phyloP scores from a whole-genome alignment of 176 grass and related monocot genomes.

The Oryza rufipogon region DNA sequence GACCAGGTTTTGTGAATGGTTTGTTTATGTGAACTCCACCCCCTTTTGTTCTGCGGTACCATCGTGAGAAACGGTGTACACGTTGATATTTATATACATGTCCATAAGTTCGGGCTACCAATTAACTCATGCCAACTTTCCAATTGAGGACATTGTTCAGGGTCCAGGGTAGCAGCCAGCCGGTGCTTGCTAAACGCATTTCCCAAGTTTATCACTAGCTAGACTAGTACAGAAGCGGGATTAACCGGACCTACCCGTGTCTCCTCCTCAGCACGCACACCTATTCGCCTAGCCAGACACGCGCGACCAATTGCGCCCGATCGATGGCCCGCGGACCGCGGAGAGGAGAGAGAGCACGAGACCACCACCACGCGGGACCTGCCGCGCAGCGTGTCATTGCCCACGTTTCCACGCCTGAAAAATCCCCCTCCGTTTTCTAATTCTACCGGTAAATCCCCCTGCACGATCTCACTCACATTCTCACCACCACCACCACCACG shows the following conservation, averaged over 20 bases:
- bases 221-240: not conserved
- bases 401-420: not conserved
- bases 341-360: slow-evolving; percentile 1
- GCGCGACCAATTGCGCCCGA: slow-evolving; percentile 31
- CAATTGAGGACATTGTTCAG: too few species aligned
- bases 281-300: slow-evolving; percentile 19
- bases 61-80: too few species aligned
- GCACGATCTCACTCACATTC: not conserved
- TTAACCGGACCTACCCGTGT: slow-evolving; percentile 33
- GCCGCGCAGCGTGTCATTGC: not conserved
- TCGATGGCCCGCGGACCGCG: not conserved
- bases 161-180: too few species aligned
- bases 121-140: too few species aligned
- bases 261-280: not conserved
- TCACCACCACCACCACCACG: not conserved
- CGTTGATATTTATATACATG: too few species aligned
- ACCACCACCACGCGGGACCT: slow-evolving; percentile 16
- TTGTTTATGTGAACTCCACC: too few species aligned
- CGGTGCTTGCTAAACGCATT: too few species aligned
- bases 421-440: not conserved
- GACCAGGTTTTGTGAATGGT: too few species aligned
- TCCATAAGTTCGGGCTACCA: too few species aligned
- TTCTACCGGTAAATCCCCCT: not conserved
- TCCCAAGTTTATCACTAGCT: too few species aligned
- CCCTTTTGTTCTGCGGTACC: too few species aligned